phyloP scores from a whole-genome alignment of 768 basidiomycete genomes.

The Leccinum olivaceopallidum region DNA sequence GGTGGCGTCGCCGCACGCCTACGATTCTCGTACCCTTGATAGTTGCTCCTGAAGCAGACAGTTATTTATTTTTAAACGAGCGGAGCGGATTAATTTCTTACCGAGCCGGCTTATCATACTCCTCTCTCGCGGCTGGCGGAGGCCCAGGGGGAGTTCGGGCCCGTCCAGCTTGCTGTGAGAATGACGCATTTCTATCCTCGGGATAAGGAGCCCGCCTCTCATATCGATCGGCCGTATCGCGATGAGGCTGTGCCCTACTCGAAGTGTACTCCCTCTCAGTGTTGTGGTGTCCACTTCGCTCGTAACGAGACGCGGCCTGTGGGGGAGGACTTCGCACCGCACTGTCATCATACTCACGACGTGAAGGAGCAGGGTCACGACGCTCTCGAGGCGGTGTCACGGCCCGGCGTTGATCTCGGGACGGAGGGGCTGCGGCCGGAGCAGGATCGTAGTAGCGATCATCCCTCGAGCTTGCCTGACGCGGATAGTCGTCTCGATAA shows the following conservation, averaged over 20 bases:
- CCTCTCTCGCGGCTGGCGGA: constrained; percentile 56
- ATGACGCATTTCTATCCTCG: constrained; percentile 41
- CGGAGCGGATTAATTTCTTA: constrained; percentile 30
- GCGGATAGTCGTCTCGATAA: constrained; percentile 58
- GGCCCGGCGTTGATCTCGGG: constrained; percentile 61
- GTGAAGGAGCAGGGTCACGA: constrained; percentile 56
- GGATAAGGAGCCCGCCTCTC: constrained; percentile 48
- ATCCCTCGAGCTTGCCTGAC: constrained; percentile 47
- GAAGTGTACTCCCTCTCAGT: constrained; percentile 47
- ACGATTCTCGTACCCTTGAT: constrained; percentile 36
- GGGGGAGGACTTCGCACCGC: constrained; percentile 51
- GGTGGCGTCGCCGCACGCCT: constrained; percentile 54
- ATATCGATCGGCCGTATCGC: constrained; percentile 62
- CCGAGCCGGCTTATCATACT: constrained; percentile 64
- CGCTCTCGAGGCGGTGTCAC: constrained; percentile 65
- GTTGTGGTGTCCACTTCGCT: constrained; percentile 41
- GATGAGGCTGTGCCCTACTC: constrained; percentile 41
- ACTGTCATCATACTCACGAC: constrained; percentile 73
- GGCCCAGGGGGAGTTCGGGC: constrained; percentile 57
- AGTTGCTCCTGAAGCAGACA: constrained; percentile 11
- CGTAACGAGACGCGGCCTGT: constrained; percentile 52
- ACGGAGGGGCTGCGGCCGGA: constrained; percentile 37
- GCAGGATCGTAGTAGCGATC: constrained; percentile 57
- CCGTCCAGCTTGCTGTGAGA: constrained; percentile 50
- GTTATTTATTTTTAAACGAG: not conserved